These are phyloP conservation scores for Candida sp. DNA, from an alignment of 1,139 yeast species.

Conservation along the genomic window DNA sequence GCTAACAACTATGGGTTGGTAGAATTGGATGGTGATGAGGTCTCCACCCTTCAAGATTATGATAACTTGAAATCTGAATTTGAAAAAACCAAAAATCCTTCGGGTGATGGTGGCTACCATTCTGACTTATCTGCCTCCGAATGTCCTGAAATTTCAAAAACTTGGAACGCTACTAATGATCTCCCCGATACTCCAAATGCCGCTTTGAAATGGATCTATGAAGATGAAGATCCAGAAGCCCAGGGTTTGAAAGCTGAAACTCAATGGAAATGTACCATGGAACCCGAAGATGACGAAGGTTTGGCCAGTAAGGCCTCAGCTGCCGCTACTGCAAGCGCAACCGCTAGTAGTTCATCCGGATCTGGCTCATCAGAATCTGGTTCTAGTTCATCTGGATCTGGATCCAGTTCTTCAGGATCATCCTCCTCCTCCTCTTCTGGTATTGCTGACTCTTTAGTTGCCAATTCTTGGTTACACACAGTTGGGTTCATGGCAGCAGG, in stretches of 20 bases:
- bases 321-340: conserved; percentile 20
- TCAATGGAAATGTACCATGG: conserved; percentile 56
- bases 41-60: conserved; percentile 23
- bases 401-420: neutral
- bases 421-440: conserved; percentile 1
- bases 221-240: conserved; percentile 74
- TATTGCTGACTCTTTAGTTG: neutral
- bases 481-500: neutral
- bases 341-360: conserved; percentile 19
- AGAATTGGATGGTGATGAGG: conserved; percentile 33
- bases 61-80: conserved; percentile 23
- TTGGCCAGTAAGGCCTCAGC: conserved; percentile 21
- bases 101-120: conserved; percentile 72
- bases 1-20: conserved; percentile 66
- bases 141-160: conserved; percentile 64
- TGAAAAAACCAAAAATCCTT: conserved; percentile 50
- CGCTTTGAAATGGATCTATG: conserved; percentile 64
- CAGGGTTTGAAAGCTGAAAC: conserved; percentile 77
- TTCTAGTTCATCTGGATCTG: conserved; percentile 15
- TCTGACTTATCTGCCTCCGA: conserved; percentile 42
- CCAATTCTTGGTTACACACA: neutral
- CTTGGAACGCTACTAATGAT: conserved; percentile 54
- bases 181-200: conserved; percentile 81
- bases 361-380: conserved; percentile 12
- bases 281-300: conserved; percentile 42